phyloP scores from a whole-genome alignment of 768 basidiomycete genomes.

The Hysterangium stoloniferum region DNA sequence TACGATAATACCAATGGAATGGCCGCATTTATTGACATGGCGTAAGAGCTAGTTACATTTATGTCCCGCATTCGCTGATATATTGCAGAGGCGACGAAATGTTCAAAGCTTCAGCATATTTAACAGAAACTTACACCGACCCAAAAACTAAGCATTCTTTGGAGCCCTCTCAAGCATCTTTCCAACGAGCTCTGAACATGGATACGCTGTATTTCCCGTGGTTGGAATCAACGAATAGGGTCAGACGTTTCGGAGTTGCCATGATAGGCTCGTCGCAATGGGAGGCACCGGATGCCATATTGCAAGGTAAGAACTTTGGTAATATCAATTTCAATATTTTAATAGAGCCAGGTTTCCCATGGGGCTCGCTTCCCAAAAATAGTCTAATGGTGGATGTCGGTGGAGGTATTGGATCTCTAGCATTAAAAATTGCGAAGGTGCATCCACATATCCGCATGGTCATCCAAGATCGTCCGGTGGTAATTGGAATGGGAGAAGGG shows the following conservation, averaged over 20 bases:
- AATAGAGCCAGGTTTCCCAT: constrained; percentile 21
- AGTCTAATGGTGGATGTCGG: constrained; percentile 30
- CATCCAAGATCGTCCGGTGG: constrained; percentile 25
- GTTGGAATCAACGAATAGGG: constrained; percentile 5
- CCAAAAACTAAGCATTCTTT: constrained; percentile 2
- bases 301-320: constrained; percentile 13
- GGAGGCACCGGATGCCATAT: constrained; percentile 15
- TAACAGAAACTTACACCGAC: constrained; percentile 47
- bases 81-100: constrained; percentile 60
- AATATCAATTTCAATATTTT: neutral
- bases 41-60: constrained; percentile 18
- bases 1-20: constrained; percentile 59
- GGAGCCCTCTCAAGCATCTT: neutral
- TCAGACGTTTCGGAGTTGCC: constrained; percentile 16
- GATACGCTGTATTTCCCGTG: neutral
- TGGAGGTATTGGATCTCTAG: constrained; percentile 21
- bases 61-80: neutral
- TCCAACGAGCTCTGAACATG: neutral
- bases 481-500: constrained; percentile 18
- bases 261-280: constrained; percentile 18
- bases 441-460: constrained; percentile 20
- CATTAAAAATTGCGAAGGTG: constrained; percentile 18
- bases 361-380: constrained; percentile 16
- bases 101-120: constrained; percentile 66
- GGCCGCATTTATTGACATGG: constrained; percentile 51